Percentiles rank a stretch among this genome's conserved stretches.
These are phyloP conservation scores for Chaetomium sp. DNA, from an alignment of 2,329 filamentous ascomycete genomes.

Conservation along the genomic window DNA sequence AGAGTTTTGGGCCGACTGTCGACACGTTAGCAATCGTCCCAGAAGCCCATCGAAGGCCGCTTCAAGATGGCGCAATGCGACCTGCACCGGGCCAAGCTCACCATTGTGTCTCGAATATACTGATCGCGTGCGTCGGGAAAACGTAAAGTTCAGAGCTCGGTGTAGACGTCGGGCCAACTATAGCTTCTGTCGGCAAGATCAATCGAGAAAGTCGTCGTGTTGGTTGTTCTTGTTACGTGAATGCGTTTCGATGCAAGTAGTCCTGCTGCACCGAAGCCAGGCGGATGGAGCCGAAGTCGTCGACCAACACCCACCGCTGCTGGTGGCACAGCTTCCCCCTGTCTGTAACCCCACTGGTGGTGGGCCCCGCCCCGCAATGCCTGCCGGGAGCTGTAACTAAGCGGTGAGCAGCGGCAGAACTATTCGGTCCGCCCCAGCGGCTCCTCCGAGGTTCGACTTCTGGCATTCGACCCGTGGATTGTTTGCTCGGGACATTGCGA, in stretches of 20 bases:
- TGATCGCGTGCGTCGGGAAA: no score
- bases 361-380: slow-evolving; percentile 5
- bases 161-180: no score
- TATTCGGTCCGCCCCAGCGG: no score
- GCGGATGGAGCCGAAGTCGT: slow-evolving; percentile 10
- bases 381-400: slow-evolving; percentile 1
- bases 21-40: background rate
- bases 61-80: background rate
- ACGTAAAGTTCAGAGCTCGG: no score
- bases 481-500: no score
- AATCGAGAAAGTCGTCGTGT: no score
- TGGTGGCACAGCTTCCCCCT: slow-evolving; percentile 11
- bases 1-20: slow-evolving; percentile 93
- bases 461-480: no score
- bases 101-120: no score
- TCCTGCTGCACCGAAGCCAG: slow-evolving; percentile 1
- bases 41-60: background rate
- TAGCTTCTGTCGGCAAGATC: no score
- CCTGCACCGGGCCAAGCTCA: no score
- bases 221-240: background rate
- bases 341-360: slow-evolving; percentile 1
- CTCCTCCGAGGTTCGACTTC: no score
- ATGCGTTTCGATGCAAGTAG: background rate
- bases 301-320: slow-evolving; percentile 1
- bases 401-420: slow-evolving; percentile 8